These are phyloP conservation scores for Mortierella polycephala DNA, from an alignment of 371 early-diverging fungal genomes.

Conservation along the genomic window DNA sequence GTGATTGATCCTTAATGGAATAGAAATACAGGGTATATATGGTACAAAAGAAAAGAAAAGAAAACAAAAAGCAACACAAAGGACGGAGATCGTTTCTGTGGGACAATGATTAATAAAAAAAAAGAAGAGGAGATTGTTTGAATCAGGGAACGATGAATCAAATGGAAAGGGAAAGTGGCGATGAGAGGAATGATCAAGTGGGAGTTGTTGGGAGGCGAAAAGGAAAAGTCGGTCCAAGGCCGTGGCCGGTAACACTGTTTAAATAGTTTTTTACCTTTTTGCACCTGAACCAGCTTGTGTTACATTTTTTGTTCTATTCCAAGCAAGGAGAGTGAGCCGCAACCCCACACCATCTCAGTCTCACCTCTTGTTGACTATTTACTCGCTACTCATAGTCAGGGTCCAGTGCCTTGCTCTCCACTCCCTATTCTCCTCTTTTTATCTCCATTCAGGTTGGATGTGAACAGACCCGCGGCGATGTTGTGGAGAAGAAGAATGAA, in stretches of 20 bases:
- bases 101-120: background rate
- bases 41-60: constrained; percentile 7
- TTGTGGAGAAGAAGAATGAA: too few relatives aligned
- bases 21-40: constrained; percentile 28
- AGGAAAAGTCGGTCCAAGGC: constrained; percentile 12
- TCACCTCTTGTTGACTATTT: background rate
- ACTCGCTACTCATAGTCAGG: too few relatives aligned
- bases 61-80: constrained; percentile 1
- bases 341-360: background rate
- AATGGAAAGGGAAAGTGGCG: background rate
- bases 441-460: too few relatives aligned
- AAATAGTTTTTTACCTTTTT: constrained; percentile 14
- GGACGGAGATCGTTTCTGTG: too few relatives aligned
- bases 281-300: background rate
- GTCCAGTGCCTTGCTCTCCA: too few relatives aligned
- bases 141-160: background rate
- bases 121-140: background rate
- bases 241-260: constrained; percentile 1
- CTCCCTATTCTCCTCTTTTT: too few relatives aligned
- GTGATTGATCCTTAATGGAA: background rate
- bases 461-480: too few relatives aligned
- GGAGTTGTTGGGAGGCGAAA: background rate
- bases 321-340: too few relatives aligned
- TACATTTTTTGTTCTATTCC: background rate
- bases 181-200: too few relatives aligned